Evolutionary conservation across 371 early-diverging fungal genomes (phyloP).

Genomic region (Saksenaea oblongispora): DNA sequence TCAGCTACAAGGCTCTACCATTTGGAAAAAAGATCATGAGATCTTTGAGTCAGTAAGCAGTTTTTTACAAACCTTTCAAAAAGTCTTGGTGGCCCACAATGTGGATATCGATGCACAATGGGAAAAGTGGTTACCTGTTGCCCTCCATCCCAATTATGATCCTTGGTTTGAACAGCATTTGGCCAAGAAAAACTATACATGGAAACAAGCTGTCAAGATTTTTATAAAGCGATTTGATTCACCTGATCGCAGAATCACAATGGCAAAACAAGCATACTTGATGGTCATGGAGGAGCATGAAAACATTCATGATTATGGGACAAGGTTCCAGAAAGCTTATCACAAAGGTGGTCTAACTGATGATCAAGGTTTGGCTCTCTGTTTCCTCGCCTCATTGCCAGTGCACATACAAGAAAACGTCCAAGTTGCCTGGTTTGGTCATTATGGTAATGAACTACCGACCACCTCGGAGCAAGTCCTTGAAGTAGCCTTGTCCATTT

Average conservation of each 20-base stretch:
- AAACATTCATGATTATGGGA: neutral
- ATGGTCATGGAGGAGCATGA: neutral
- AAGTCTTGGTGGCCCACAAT: neutral
- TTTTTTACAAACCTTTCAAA: neutral
- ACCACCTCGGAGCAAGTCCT: neutral
- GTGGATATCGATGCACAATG: neutral
- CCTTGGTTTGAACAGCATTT: neutral
- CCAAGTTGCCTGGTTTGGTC: neutral
- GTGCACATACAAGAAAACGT: neutral
- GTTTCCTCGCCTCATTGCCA: neutral
- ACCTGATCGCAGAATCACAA: neutral
- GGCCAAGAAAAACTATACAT: neutral
- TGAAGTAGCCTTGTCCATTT: neutral
- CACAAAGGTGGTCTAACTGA: neutral
- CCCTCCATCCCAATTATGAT: neutral
- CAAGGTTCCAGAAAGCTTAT: neutral
- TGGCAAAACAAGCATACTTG: neutral
- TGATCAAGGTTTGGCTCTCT: neutral
- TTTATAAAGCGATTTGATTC: neutral
- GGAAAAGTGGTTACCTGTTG: neutral
- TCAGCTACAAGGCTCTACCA: neutral
- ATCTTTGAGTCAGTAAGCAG: neutral
- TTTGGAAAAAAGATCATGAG: neutral
- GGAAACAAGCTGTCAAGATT: neutral
- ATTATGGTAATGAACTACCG: neutral